A percentile compares a stretch with the other conserved stretches of the same genome.
phyloP scores from a whole-genome alignment of 129 eudicot species.

The Pseudognaphalium luteoalbum region DNA sequence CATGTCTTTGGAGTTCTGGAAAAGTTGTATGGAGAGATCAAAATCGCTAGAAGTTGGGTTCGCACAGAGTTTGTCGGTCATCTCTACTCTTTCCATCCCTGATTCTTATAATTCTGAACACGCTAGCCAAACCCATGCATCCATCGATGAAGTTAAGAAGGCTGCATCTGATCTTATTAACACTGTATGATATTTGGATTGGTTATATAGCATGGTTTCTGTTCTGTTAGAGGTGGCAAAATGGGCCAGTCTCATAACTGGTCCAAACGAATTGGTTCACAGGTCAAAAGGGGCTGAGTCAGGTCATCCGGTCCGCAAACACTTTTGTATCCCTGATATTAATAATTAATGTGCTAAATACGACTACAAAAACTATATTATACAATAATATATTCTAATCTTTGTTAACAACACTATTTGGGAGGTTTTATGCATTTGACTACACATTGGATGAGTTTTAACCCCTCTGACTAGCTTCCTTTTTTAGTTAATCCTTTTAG shows the following conservation, averaged over 20 bases:
- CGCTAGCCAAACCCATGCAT: constrained; percentile 29
- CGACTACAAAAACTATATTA: not conserved
- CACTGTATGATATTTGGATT: constrained; percentile 47
- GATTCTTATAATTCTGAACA: constrained; percentile 35
- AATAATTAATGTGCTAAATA: not conserved
- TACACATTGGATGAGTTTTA: not conserved
- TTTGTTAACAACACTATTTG: not conserved
- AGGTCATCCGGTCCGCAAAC: not conserved
- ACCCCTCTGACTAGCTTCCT: not conserved
- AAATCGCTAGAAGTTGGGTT: constrained; percentile 59
- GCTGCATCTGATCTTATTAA: constrained; percentile 65
- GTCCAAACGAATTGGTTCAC: not conserved
- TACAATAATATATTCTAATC: not conserved
- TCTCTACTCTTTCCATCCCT: constrained; percentile 38
- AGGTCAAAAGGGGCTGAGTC: constrained; percentile 2
- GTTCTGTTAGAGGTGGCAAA: constrained; percentile 12
- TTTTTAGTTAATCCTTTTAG: not conserved
- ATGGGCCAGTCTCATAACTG: not conserved
- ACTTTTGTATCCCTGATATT: not conserved
- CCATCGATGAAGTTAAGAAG: constrained; percentile 50
- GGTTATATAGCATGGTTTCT: constrained; percentile 11
- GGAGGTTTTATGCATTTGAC: not conserved
- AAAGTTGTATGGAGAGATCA: constrained; percentile 56
- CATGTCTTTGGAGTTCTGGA: constrained; percentile 63
- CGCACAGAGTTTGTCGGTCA: constrained; percentile 46